Conservation (phyloP, 1,284 basidiomycete species). For the Ustilago curta region DNA sequence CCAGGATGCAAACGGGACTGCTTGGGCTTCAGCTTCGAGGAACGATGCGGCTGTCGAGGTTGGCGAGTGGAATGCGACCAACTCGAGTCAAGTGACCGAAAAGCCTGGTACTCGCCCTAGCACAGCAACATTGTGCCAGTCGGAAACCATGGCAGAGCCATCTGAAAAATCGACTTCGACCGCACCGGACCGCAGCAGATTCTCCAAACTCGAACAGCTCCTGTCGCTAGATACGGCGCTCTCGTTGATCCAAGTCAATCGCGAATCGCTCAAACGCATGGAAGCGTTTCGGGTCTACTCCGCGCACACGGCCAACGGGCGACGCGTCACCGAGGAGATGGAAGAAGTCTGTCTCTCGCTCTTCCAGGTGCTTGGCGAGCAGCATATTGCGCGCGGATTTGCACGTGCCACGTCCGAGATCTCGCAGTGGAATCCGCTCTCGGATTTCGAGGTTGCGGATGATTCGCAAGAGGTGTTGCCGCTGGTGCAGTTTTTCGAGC, state of each 20-base stretch:
- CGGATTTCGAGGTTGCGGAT: constrained; percentile 60
- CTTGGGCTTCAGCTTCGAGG: constrained; percentile 14
- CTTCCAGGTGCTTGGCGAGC: constrained; percentile 80
- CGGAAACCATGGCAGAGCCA: neutral
- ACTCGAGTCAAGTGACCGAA: neutral
- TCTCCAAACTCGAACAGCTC: constrained; percentile 72
- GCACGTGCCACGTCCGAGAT: constrained; percentile 74
- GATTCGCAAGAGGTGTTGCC: constrained; percentile 85
- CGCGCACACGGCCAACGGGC: constrained; percentile 61
- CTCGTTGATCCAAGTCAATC: constrained; percentile 89
- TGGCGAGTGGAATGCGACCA: constrained; percentile 2
- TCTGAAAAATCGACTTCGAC: neutral
- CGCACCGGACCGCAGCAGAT: constrained; percentile 10
- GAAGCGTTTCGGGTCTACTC: constrained; percentile 90
- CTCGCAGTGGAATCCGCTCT: constrained; percentile 47
- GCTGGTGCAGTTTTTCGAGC: constrained; percentile 94
- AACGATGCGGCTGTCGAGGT: constrained; percentile 8
- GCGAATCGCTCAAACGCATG: constrained; percentile 88
- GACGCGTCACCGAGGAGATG: constrained; percentile 76
- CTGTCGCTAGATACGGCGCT: constrained; percentile 91
- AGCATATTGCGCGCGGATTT: constrained; percentile 89
- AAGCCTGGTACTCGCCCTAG: neutral
- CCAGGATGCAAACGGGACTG: constrained; percentile 13
- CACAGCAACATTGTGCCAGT: neutral
- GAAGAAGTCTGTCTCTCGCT: constrained; percentile 91